Conservation (phyloP, 345 rosid genomes). For the Clausena lansium region DNA sequence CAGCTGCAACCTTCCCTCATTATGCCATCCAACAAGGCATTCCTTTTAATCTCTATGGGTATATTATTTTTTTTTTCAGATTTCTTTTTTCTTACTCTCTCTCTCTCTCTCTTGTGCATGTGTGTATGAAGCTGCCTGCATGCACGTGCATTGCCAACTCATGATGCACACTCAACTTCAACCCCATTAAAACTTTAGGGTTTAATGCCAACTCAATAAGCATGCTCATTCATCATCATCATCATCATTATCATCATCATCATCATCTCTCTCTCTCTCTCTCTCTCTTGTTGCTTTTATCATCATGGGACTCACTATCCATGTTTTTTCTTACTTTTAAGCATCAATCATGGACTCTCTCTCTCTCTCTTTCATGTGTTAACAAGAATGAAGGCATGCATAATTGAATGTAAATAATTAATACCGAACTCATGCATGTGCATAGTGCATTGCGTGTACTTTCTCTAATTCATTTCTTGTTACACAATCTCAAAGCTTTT, state of each 20-base stretch:
- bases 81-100: not conserved
- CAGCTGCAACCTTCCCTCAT: conserved; percentile 80
- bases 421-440: too few relatives aligned
- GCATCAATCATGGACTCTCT: not conserved
- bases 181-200: conserved; percentile 16
- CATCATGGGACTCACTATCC: conserved; percentile 8
- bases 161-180: conserved; percentile 23
- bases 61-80: not conserved
- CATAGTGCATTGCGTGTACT: too few relatives aligned
- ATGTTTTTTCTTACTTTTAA: not conserved
- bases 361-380: not conserved
- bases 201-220: conserved; percentile 15
- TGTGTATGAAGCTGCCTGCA: conserved; percentile 10
- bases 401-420: too few relatives aligned
- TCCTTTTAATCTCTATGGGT: conserved; percentile 79
- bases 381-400: not conserved
- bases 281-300: not conserved
- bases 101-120: conserved; percentile 1
- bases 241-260: not conserved
- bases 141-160: conserved; percentile 60
- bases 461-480: too few relatives aligned
- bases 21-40: conserved; percentile 82
- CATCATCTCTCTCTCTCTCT: not conserved
- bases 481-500: not conserved
- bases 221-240: conserved; percentile 18